Evolutionary conservation across 129 eudicot species (phyloP), one percentile per base, ranked within the genome.

Genomic region (Flaveria robusta): DNA sequence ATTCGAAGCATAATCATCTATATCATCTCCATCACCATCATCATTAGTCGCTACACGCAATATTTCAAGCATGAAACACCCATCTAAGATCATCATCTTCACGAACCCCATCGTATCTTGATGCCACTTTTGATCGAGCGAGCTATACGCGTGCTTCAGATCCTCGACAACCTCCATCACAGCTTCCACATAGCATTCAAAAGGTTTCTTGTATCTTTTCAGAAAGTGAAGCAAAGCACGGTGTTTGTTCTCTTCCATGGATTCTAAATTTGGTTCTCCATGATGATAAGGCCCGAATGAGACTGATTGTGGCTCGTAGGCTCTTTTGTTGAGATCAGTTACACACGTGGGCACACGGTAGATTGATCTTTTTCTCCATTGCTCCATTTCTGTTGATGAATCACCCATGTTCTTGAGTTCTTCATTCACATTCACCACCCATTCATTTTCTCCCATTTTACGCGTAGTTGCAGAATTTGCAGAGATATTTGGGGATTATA

Each of bases 221-320:
- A 89, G 81, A 70, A 89, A 89, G 49, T 84, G 91, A 37, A 70
- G 87, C 20, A 89, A 78, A 27, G 94, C 94, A 5, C 91, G 79
- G 37, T 27, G 84, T 64, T 89, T 89, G 83, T 89, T 87, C 55
- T 81, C 82, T 68, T 77, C 89, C 94, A 89, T 89, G 29, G 87
- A 66, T 66, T 74, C 71, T 47, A 84, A 68, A 71, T 74, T 64
- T 5, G 59, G 70, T 37, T 66, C 64, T 14, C 86, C 87, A 37
- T 84, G 69, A 77, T 89, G 94, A 79, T 86, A 89, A 16, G 94
- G 94, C 23, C 91, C 94, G 41, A 88, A 75, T 14, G 93, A 86
- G 43, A 88, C 90, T 0, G 83, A 56, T 51, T 81, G 85, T 1
- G 90, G 90, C 75, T 69, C 76, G 84, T 86, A 88, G 27, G 90